A percentile compares a stretch with the other conserved stretches of the same genome.
Evolutionary conservation across 2,329 filamentous ascomycete genomes (phyloP).

Genomic region (Microsporum audouinii): DNA sequence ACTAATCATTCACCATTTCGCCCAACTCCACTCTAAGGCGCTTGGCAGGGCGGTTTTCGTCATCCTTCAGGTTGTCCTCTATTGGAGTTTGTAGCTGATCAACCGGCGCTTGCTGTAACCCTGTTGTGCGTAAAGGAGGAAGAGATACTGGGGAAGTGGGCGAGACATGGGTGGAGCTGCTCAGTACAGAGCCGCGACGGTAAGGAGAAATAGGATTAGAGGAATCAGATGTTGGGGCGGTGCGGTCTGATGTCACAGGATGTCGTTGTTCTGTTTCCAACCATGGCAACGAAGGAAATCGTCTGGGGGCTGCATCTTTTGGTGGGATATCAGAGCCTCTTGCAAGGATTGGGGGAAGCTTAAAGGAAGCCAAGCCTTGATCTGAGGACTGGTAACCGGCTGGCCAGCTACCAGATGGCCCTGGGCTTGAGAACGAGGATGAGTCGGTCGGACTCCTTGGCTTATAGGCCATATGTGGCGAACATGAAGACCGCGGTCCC

Average conservation of each 20-base stretch:
- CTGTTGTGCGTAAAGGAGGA: not conserved
- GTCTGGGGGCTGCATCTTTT: not conserved
- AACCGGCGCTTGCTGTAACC: not conserved
- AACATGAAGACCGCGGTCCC: not conserved
- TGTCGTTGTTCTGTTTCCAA: not conserved
- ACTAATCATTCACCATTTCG: slow-evolving; percentile 15
- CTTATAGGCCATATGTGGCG: slow-evolving; percentile 6
- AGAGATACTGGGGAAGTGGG: slow-evolving; percentile 4
- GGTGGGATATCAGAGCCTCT: not conserved
- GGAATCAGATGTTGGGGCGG: not conserved
- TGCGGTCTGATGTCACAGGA: not conserved
- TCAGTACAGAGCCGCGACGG: not conserved
- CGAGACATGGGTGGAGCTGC: not conserved
- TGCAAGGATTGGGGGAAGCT: slow-evolving; percentile 1
- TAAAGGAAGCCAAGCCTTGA: slow-evolving; percentile 1
- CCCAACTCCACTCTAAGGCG: slow-evolving; percentile 14
- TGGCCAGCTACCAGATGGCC: not conserved
- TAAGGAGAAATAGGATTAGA: not conserved
- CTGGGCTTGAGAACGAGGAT: slow-evolving; percentile 4
- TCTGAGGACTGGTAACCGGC: not conserved
- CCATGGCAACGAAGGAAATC: slow-evolving; percentile 2
- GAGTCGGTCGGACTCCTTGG: slow-evolving; percentile 4
- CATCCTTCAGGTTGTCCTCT: slow-evolving; percentile 1
- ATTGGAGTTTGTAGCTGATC: not conserved
- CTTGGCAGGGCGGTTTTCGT: slow-evolving; percentile 10